Percentiles rank a stretch among this genome's conserved stretches.
These are phyloP conservation scores for Triticum dicoccoides DNA, from an alignment of 176 grass and related monocot species.

Conservation along the genomic window DNA sequence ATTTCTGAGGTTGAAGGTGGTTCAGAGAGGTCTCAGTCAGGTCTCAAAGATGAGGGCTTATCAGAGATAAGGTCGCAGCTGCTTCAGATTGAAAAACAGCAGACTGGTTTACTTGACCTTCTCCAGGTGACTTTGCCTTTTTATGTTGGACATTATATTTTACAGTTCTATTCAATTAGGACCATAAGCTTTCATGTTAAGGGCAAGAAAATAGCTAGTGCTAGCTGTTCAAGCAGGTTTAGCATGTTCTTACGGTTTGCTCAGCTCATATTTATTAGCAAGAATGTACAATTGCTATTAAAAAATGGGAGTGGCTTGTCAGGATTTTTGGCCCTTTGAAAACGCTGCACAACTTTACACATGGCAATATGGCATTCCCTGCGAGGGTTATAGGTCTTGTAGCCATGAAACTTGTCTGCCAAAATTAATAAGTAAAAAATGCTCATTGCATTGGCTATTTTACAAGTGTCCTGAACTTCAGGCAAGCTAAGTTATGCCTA, in stretches of 20 bases:
- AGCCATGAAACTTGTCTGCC: background rate
- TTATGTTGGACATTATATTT: background rate
- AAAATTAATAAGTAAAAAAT: background rate
- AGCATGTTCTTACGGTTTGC: background rate
- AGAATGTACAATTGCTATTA: background rate
- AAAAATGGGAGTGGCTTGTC: background rate
- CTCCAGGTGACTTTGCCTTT: constrained; percentile 71
- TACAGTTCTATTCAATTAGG: background rate
- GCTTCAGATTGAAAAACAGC: constrained; percentile 97
- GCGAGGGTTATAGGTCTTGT: background rate
- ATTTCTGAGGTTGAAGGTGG: constrained; percentile 50
- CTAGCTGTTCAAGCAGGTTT: background rate
- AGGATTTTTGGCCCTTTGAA: background rate
- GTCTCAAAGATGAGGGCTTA: constrained; percentile 64
- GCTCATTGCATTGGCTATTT: background rate
- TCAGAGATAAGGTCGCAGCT: constrained; percentile 68
- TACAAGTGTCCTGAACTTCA: background rate
- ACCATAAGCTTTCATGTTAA: background rate
- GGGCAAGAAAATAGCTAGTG: background rate
- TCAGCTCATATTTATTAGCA: background rate
- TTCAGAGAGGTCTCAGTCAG: constrained; percentile 30
- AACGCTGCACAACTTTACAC: background rate
- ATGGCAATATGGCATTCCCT: background rate
- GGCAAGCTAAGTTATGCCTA: background rate
- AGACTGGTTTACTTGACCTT: constrained; percentile 82